A percentile compares a stretch with the other conserved stretches of the same genome.
phyloP scores from a whole-genome alignment of 495 filamentous ascomycete genomes.

The Letharia lupina region DNA sequence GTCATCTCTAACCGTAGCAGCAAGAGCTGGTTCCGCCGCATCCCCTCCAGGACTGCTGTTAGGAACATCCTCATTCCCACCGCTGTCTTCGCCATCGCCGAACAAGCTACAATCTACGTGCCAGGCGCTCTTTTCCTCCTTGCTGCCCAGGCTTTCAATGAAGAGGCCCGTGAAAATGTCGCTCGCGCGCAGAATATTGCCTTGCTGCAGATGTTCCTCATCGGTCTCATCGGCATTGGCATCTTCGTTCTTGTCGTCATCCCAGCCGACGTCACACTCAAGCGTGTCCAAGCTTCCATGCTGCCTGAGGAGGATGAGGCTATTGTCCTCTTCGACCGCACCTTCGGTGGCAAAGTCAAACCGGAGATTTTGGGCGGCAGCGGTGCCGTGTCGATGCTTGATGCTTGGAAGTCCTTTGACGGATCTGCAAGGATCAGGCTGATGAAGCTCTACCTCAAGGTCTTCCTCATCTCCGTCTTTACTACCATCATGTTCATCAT shows the following conservation, averaged over 20 bases:
- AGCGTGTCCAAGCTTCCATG: conserved; percentile 64
- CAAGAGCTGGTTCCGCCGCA: conserved; percentile 26
- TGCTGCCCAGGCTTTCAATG: not conserved
- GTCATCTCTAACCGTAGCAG: conserved; percentile 39
- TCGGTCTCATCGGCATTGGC: conserved; percentile 33
- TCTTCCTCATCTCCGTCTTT: conserved; percentile 43
- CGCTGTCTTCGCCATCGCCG: conserved; percentile 26
- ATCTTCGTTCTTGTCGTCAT: conserved; percentile 45
- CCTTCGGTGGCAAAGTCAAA: conserved; percentile 51
- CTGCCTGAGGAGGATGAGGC: conserved; percentile 60
- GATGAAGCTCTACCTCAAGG: conserved; percentile 60
- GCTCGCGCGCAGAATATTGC: conserved; percentile 26
- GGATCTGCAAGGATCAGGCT: conserved; percentile 56
- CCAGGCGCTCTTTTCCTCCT: conserved; percentile 18
- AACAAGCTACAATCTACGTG: conserved; percentile 23
- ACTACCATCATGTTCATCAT: conserved; percentile 37
- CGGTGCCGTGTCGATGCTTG: conserved; percentile 56
- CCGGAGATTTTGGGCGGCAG: conserved; percentile 59
- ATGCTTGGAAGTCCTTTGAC: conserved; percentile 65
- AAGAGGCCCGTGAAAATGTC: conserved; percentile 27
- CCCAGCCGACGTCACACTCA: conserved; percentile 53
- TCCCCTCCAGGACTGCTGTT: conserved; percentile 33
- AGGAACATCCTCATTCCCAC: conserved; percentile 37
- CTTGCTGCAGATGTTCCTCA: conserved; percentile 30
- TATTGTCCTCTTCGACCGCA: conserved; percentile 70